Base-by-base conservation (phyloP, 1,139 yeast genomes). In the Candida sp. region DNA sequence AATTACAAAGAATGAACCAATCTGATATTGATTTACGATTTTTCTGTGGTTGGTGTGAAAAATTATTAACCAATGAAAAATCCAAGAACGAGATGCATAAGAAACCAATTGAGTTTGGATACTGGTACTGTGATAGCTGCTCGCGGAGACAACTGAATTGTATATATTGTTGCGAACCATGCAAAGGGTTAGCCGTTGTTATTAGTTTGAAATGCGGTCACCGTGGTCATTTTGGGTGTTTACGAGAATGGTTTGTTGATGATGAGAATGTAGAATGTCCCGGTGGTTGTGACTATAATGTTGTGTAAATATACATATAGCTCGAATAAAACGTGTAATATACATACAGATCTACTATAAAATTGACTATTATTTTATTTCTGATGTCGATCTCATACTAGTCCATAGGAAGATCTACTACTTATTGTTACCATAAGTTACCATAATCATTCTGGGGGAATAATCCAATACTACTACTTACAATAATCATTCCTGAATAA, bases 61-160 rank as follows among this genome's bases (percentile, higher is more conserved):
- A 77, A 41, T 70, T 88, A 5, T 66, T 90, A 12, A 64, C 80
- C 4, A 89, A 88, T 57, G 95, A 87, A 50, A 60, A 62, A 8
- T 70, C 83, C 12, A 82, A 80, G 55, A 68, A 62, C 32, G 66
- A 61, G 35, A 33, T 43, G 15, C 6, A 15, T 9, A 39, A 32
- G 21, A 62, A 52, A 51, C 53, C 39, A 43, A 55, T 51, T 7
- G 53, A 66, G 12, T 75, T 78, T 53, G 96, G 95, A 0, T 84
- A 76, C 53, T 90, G 97, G 96, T 87, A 83, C 59, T 91, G 97
- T 65, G 89, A 82, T 42, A 73, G 73, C 36, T 91, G 97, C 60
- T 67, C 72, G 3, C 68, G 64, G 38, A 70, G 71, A 25, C 84
- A 81, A 49, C 84, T 79, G 50, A 78, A 82, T 36, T 93, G 98